Conservation (phyloP, 805 yeast genomes). For the Candida gorgasii region DNA sequence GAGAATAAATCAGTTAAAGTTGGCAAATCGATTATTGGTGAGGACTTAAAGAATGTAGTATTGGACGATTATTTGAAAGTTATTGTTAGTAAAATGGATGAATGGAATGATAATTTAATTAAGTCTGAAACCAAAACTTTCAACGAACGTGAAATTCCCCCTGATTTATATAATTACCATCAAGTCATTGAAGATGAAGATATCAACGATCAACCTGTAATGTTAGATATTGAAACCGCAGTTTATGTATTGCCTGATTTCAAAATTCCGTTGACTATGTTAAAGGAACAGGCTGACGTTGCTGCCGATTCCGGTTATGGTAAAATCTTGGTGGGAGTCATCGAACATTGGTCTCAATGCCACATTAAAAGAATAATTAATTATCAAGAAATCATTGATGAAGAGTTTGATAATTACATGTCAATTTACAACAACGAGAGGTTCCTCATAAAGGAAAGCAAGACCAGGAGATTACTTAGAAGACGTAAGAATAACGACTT, state of each 20-base stretch:
- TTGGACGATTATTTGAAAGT: constrained; percentile 77
- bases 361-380: constrained; percentile 60
- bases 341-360: constrained; percentile 65
- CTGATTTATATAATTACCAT: constrained; percentile 65
- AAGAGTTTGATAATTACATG: constrained; percentile 42
- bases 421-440: constrained; percentile 41
- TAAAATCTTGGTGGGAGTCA: constrained; percentile 73
- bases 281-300: constrained; percentile 86
- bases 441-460: constrained; percentile 45
- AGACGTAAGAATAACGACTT: constrained; percentile 15
- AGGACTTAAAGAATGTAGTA: constrained; percentile 67
- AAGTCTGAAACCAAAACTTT: constrained; percentile 69
- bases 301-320: constrained; percentile 86
- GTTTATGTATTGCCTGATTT: constrained; percentile 72
- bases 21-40: constrained; percentile 63
- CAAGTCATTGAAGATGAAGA: constrained; percentile 43
- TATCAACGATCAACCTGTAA: constrained; percentile 31
- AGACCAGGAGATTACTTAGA: constrained; percentile 37
- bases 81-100: constrained; percentile 70
- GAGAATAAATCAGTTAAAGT: constrained; percentile 20
- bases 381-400: constrained; percentile 59
- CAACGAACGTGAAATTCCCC: constrained; percentile 65
- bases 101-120: constrained; percentile 77
- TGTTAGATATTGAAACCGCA: constrained; percentile 41
- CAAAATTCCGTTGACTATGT: constrained; percentile 75